These are phyloP conservation scores for Coemansia sp. DNA, from an alignment of 192 early-diverging fungal genomes.

Conservation along the genomic window DNA sequence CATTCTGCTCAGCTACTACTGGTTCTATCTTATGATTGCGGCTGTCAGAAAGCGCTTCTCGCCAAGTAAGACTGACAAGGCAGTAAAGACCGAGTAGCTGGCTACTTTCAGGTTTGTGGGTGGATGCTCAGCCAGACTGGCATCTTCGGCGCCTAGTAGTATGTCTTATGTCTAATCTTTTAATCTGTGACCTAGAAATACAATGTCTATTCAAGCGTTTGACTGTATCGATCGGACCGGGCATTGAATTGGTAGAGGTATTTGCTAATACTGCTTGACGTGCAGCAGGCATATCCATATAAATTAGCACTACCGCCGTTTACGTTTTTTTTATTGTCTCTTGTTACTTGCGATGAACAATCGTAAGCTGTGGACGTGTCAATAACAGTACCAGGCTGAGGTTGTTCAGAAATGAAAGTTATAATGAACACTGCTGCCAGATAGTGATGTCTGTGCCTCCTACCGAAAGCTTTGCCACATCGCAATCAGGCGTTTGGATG, in stretches of 20 bases:
- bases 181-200: not conserved
- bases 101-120: not conserved
- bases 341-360: not conserved
- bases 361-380: not conserved
- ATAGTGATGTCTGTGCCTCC: not conserved
- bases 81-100: slow-evolving; percentile 20
- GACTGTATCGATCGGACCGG: not conserved
- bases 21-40: slow-evolving; percentile 55
- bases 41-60: slow-evolving; percentile 48
- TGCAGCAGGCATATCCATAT: not conserved
- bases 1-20: slow-evolving; percentile 54
- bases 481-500: not conserved
- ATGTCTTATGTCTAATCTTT: not conserved
- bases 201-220: not conserved
- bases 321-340: not conserved
- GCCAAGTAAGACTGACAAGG: slow-evolving; percentile 13
- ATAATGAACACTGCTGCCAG: not conserved
- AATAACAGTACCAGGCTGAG: not conserved
- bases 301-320: not conserved
- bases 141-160: not conserved
- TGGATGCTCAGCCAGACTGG: not conserved
- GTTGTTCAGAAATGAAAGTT: not conserved
- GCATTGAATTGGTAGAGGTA: not conserved
- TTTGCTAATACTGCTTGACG: not conserved
- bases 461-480: not conserved